phyloP scores from a whole-genome alignment of 768 basidiomycete genomes.

The Russula virescens region DNA sequence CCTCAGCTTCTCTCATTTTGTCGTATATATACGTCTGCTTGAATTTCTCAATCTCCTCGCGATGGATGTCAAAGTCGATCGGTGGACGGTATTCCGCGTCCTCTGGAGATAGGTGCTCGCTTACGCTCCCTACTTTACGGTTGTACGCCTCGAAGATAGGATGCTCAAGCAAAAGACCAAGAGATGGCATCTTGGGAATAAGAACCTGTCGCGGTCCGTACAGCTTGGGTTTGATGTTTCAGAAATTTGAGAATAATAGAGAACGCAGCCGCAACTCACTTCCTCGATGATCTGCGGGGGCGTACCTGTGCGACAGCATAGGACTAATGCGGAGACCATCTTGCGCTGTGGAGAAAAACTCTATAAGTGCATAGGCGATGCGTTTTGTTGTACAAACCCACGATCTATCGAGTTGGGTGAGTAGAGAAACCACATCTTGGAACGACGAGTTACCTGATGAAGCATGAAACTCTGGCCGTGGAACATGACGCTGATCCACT shows the following conservation, averaged over 20 bases:
- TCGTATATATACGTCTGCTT: conserved; percentile 84
- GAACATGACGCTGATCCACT: conserved; percentile 91
- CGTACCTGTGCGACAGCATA: conserved; percentile 69
- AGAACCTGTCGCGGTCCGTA: conserved; percentile 74
- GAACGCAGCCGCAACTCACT: conserved; percentile 34
- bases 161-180: conserved; percentile 87
- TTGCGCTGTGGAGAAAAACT: conserved; percentile 65
- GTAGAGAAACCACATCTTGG: conserved; percentile 1
- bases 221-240: conserved; percentile 39
- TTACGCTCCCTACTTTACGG: conserved; percentile 43
- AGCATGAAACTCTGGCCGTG: conserved; percentile 99
- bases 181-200: conserved; percentile 92
- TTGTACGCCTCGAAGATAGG: conserved; percentile 81
- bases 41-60: conserved; percentile 69
- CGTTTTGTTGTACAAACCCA: conserved; percentile 30
- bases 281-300: conserved; percentile 72
- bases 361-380: conserved; percentile 21
- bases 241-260: not conserved
- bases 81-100: conserved; percentile 61
- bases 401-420: conserved; percentile 38
- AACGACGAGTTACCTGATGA: conserved; percentile 70
- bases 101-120: conserved; percentile 45
- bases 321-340: conserved; percentile 88
- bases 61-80: conserved; percentile 66
- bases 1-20: conserved; percentile 81